phyloP scores from a whole-genome alignment of 805 yeast species.

The Ogataea ramenticola region DNA sequence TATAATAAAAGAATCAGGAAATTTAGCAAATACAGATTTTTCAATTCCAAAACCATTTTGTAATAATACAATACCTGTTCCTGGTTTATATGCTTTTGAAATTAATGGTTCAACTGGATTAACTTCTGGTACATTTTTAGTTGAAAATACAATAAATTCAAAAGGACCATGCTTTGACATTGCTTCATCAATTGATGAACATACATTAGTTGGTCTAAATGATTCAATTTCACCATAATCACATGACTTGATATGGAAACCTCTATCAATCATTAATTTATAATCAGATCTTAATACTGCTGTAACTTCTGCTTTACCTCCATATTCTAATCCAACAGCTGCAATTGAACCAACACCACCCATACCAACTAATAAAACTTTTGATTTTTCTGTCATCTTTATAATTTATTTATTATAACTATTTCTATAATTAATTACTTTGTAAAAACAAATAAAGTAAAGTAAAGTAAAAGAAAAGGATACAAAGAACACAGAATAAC shows the following conservation, averaged over 20 bases:
- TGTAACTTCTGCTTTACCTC: conserved; percentile 42
- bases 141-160: conserved; percentile 52
- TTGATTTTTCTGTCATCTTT: conserved; percentile 8
- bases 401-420: too few relatives aligned
- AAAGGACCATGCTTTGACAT: conserved; percentile 27
- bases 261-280: conserved; percentile 39
- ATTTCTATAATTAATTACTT: too few relatives aligned
- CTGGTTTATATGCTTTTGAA: conserved; percentile 22
- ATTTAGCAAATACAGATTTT: conserved; percentile 24
- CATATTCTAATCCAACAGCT: conserved; percentile 49
- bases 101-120: conserved; percentile 34
- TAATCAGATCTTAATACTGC: conserved; percentile 59
- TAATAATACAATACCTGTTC: conserved; percentile 26
- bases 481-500: too few relatives aligned
- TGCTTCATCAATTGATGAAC: conserved; percentile 37
- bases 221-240: conserved; percentile 47
- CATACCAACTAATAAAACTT: conserved; percentile 63
- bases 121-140: conserved; percentile 57
- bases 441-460: too few relatives aligned
- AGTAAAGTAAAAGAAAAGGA: too few relatives aligned
- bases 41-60: conserved; percentile 36
- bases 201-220: conserved; percentile 50
- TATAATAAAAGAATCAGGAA: conserved; percentile 26
- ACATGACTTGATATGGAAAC: conserved; percentile 50
- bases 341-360: conserved; percentile 85